Base-by-base conservation (phyloP, 768 basidiomycete species). In the Daedaleopsis nitida region DNA sequence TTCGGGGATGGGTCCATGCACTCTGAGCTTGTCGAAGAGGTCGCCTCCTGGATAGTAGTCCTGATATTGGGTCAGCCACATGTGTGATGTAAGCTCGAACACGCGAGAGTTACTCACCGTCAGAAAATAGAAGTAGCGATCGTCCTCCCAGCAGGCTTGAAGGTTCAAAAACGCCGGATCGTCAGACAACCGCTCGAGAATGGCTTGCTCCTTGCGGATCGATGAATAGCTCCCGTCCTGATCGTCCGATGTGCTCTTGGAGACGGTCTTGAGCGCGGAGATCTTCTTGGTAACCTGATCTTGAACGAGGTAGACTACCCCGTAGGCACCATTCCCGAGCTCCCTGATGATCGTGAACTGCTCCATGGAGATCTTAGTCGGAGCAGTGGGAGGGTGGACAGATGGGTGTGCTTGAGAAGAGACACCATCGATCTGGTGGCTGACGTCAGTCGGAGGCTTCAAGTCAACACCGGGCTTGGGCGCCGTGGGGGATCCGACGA, bases 221-320 rank as follows among this genome's bases (percentile, higher is more conserved):
- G 24, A 21, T 17, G 55, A 1, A 12, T 53, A 37, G 39, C 53
- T 5, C 71, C 98, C 96, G 95, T 96, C 76, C 96, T 95, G 73
- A 98, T 83, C 96, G 96, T 97, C 52, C 88, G 89, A n/a, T n/a
- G n/a, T n/a, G n/a, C n/a, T n/a, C 79, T 98, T 98, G 75, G 89
- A 88, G 72, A 97, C 76, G 27, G 92, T 91, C 77, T 98, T 98
- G 94, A 66, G 97, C 65, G 88, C 81, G 77, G 97, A 98, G 74
- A 32, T 54, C 48, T 23, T 51, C 27, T 37, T 21, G 19, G 49
- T 56, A 2, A 56, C 21, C 35, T 32, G 42, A 57, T 70, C 61
- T 44, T 66, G 52, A n/a, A 68, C 69, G 27, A 65, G 63, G 47
- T 56, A 65, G 21, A 70, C 69, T 27, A 47, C 16, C 7, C 67